These are phyloP conservation scores for Myxozyma melibiosi DNA, from an alignment of 805 yeast genomes.

Conservation along the genomic window DNA sequence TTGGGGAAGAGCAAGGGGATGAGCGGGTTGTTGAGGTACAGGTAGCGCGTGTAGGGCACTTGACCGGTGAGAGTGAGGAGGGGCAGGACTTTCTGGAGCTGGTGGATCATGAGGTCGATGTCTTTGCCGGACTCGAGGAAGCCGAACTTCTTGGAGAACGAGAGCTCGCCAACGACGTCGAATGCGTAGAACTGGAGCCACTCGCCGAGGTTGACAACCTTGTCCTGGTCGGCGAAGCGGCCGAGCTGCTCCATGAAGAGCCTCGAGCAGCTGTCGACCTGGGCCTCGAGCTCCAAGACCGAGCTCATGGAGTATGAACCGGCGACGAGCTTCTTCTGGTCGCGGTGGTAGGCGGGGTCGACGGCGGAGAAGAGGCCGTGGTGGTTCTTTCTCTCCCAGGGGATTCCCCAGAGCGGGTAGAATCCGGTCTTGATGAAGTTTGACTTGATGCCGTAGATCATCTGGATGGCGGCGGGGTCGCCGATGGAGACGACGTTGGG, in stretches of 20 bases:
- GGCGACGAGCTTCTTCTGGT: conserved; percentile 12
- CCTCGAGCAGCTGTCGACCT: conserved; percentile 1
- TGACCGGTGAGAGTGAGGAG: not conserved
- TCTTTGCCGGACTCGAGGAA: conserved; percentile 11
- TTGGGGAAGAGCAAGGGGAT: conserved; percentile 1
- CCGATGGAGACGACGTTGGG: conserved; percentile 65
- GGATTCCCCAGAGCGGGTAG: not conserved
- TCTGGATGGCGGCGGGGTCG: conserved; percentile 53
- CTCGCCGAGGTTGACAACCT: not conserved
- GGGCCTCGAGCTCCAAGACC: conserved; percentile 6
- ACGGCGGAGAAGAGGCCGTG: not conserved
- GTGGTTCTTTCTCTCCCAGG: conserved; percentile 22
- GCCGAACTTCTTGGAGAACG: conserved; percentile 1
- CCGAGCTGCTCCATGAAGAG: not conserved
- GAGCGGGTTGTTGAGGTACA: conserved; percentile 5
- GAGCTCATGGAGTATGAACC: conserved; percentile 3
- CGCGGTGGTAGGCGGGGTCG: conserved; percentile 11
- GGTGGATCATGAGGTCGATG: conserved; percentile 7
- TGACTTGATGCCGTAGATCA: conserved; percentile 48
- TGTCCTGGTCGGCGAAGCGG: not conserved
- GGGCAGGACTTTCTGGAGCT: not conserved
- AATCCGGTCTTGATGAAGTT: not conserved
- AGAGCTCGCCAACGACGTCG: conserved; percentile 11
- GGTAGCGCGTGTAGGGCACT: not conserved
- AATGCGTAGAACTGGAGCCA: conserved; percentile 12